These are phyloP conservation scores for Fusarium poae DNA, from an alignment of 2,329 filamentous ascomycete genomes.

Conservation along the genomic window DNA sequence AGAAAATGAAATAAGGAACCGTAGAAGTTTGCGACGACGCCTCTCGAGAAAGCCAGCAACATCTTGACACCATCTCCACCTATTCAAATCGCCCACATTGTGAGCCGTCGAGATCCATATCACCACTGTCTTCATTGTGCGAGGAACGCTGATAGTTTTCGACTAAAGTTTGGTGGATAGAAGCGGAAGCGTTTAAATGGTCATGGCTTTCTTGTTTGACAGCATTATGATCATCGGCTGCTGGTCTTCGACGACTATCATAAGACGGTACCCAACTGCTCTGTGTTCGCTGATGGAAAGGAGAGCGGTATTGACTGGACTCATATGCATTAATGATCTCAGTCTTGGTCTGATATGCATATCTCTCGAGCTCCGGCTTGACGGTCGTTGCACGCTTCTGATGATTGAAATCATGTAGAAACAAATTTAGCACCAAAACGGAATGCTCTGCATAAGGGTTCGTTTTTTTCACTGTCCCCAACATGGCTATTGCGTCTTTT, in stretches of 20 bases:
- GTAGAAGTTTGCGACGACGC: background rate
- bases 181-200: background rate
- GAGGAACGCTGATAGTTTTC: background rate
- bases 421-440: conserved; percentile 63
- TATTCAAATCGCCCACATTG: background rate
- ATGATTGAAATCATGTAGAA: conserved; percentile 50
- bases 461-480: conserved; percentile 61
- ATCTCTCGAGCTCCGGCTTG: background rate
- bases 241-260: conserved; percentile 13
- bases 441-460: conserved; percentile 65
- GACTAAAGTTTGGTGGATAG: background rate
- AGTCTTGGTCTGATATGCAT: background rate
- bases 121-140: background rate
- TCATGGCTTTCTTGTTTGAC: conserved; percentile 3
- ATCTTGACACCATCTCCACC: background rate
- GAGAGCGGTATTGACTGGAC: conserved; percentile 11
- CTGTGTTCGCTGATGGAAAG: background rate
- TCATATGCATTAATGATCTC: conserved; percentile 2
- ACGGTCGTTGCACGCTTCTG: background rate
- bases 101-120: background rate
- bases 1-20: background rate
- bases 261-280: background rate
- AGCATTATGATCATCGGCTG: background rate
- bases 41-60: background rate
- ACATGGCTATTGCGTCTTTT: conserved; percentile 60